A percentile compares a stretch with the other conserved stretches of the same genome.
These are phyloP conservation scores for Solanum microdontum DNA, from an alignment of 257 asterid genomes.

Conservation along the genomic window DNA sequence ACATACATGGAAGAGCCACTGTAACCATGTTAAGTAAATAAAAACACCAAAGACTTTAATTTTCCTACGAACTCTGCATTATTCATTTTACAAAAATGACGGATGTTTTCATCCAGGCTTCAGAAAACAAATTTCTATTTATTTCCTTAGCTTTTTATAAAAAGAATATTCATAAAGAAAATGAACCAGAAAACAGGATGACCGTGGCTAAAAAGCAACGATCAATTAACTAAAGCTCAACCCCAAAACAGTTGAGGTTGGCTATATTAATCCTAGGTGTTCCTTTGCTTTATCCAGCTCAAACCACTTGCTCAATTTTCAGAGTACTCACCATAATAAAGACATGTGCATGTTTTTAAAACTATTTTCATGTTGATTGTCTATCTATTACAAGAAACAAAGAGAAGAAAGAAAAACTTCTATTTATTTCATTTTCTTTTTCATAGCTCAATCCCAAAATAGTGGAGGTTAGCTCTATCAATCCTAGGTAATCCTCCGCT, in stretches of 20 bases:
- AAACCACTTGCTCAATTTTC: background rate
- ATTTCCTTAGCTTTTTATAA: background rate
- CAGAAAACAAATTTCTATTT: background rate
- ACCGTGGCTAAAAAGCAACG: background rate
- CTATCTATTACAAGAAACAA: background rate
- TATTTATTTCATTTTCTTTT: background rate
- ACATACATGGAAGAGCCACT: background rate
- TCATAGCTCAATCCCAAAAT: background rate
- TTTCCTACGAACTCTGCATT: background rate
- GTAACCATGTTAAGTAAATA: background rate
- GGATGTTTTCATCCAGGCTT: background rate
- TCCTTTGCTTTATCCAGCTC: background rate
- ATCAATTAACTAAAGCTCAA: background rate
- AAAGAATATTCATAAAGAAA: background rate
- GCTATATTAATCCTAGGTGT: background rate
- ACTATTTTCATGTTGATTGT: background rate
- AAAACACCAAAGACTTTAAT: background rate
- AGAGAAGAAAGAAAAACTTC: background rate
- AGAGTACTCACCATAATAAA: background rate
- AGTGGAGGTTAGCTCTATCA: background rate
- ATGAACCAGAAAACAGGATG: background rate
- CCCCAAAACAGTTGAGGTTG: background rate
- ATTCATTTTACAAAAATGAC: background rate
- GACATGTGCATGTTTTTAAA: background rate
- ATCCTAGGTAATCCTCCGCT: background rate